These are phyloP conservation scores for Otatea glauca DNA, from an alignment of 176 grass and related monocot genomes.

Conservation along the genomic window DNA sequence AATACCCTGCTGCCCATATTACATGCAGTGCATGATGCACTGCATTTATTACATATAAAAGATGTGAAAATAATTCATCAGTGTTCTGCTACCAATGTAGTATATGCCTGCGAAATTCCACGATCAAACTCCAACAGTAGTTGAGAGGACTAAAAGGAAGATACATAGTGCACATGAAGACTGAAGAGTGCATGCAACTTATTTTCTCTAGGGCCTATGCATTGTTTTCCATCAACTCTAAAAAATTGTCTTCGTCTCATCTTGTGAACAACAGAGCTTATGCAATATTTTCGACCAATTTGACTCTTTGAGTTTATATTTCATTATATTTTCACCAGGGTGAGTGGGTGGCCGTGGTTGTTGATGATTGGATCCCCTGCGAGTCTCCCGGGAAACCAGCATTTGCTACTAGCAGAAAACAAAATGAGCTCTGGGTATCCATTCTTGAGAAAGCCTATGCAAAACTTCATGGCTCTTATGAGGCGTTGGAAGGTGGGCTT, in stretches of 20 bases:
- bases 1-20: background rate
- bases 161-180: background rate
- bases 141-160: background rate
- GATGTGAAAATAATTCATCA: conserved; percentile 15
- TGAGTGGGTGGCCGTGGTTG: conserved; percentile 98
- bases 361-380: conserved; percentile 98
- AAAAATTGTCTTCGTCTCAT: background rate
- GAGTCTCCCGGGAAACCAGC: conserved; percentile 91
- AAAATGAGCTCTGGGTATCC: conserved; percentile 96
- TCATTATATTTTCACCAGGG: conserved; percentile 58
- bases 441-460: conserved; percentile 98
- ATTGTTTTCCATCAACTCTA: conserved; percentile 21
- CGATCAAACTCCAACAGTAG: background rate
- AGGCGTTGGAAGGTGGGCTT: conserved; percentile 96
- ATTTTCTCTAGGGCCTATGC: background rate
- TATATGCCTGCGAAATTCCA: conserved; percentile 1
- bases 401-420: conserved; percentile 93
- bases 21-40: conserved; percentile 14
- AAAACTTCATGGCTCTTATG: conserved; percentile 98
- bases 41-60: background rate
- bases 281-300: conserved; percentile 16
- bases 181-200: conserved; percentile 16
- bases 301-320: conserved; percentile 20
- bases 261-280: conserved; percentile 2
- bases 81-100: conserved; percentile 1